Conservation (phyloP, 768 basidiomycete genomes). For the Clitopilus hobsonii region DNA sequence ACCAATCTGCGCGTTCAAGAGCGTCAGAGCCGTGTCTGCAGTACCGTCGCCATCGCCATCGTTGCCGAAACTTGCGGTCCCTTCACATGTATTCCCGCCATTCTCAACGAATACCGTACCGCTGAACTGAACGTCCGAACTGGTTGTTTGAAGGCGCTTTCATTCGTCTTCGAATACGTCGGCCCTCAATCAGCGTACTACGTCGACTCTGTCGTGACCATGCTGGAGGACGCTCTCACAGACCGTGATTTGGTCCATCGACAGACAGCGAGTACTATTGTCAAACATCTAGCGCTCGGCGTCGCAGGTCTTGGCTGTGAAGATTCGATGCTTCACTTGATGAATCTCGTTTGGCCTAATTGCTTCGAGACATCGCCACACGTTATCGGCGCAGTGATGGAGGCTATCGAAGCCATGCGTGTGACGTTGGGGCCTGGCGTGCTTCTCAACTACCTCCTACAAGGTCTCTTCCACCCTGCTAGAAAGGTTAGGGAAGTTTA, state of each 20-base stretch:
- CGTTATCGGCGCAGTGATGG: slow-evolving; percentile 97
- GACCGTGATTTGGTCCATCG: slow-evolving; percentile 98
- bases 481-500: slow-evolving; percentile 97
- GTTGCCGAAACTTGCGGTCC: slow-evolving; percentile 93
- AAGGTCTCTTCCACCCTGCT: slow-evolving; percentile 96
- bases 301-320: slow-evolving; percentile 97
- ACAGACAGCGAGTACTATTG: slow-evolving; percentile 96
- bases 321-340: slow-evolving; percentile 94
- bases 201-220: slow-evolving; percentile 93
- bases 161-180: slow-evolving; percentile 99
- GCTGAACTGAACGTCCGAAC: slow-evolving; percentile 98
- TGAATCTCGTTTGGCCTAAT: slow-evolving; percentile 99
- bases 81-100: slow-evolving; percentile 98
- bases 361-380: slow-evolving; percentile 98
- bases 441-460: slow-evolving; percentile 85
- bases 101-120: slow-evolving; percentile 97
- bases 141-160: slow-evolving; percentile 96
- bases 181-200: slow-evolving; percentile 96
- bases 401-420: slow-evolving; percentile 96
- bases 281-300: slow-evolving; percentile 95
- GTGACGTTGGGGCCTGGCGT: slow-evolving; percentile 94
- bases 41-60: slow-evolving; percentile 96
- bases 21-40: slow-evolving; percentile 97
- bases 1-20: slow-evolving; percentile 98
- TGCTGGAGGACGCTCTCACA: slow-evolving; percentile 97